Percentiles rank a stretch among this genome's conserved stretches.
Evolutionary conservation across 2,329 filamentous ascomycete genomes (phyloP).

Genomic region (Coniochaeta hoffmannii): DNA sequence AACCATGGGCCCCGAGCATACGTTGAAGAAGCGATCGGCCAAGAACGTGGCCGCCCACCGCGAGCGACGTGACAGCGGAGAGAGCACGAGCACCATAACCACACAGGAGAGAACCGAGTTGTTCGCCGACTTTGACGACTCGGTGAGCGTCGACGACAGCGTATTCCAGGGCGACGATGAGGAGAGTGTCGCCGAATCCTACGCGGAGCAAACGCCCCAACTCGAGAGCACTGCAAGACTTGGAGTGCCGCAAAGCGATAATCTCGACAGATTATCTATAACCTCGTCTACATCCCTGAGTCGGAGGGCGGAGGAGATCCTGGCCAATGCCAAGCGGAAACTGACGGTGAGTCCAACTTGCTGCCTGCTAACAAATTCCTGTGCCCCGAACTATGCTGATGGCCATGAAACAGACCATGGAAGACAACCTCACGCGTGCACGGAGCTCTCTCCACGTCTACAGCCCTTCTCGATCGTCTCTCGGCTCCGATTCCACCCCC

Average conservation of each 20-base stretch:
- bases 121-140: conserved; percentile 56
- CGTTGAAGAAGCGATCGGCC: conserved; percentile 39
- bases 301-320: conserved; percentile 78
- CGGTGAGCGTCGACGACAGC: conserved; percentile 55
- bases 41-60: conserved; percentile 28
- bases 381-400: not conserved
- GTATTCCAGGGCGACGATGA: conserved; percentile 62
- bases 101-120: conserved; percentile 37
- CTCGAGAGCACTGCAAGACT: conserved; percentile 20
- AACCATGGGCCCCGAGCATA: conserved; percentile 32
- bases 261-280: conserved; percentile 24
- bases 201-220: conserved; percentile 35
- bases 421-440: conserved; percentile 77
- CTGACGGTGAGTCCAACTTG: conserved; percentile 53
- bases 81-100: conserved; percentile 53
- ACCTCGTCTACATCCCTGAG: conserved; percentile 71
- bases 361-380: not conserved
- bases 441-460: conserved; percentile 59
- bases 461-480: conserved; percentile 58
- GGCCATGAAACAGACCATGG: conserved; percentile 63
- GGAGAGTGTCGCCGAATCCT: conserved; percentile 55
- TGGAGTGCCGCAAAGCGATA: conserved; percentile 15
- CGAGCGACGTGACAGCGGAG: conserved; percentile 44
- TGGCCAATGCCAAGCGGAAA: conserved; percentile 85
- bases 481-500: conserved; percentile 47